Evolutionary conservation across 805 yeast genomes (phyloP), one percentile per base, ranked within the genome.

Genomic region (Yamadazyma paraphyllophila): DNA sequence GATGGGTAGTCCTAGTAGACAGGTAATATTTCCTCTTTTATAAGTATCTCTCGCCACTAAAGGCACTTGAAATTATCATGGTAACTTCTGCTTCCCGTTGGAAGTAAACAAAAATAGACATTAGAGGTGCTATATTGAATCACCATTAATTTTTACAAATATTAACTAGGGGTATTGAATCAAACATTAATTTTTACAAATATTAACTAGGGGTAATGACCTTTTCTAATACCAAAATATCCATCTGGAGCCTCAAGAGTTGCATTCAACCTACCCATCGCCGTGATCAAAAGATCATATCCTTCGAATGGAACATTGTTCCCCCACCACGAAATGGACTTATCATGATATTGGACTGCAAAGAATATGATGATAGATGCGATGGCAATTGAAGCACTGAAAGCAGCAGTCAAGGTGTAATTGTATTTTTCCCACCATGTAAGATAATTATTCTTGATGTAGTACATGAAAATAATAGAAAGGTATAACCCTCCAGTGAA

Each of bases 401-500:
- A 62, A 2, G 78, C 83, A 38, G 82, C 74, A 14, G 82, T 66
- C 39, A 83, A 60, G 30, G 82, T 71, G 57, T 81, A 83, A 59
- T 82, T 83, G 62, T 84, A 84, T 61, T 82, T 83, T 35, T 82
- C 81, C 90, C 85, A 84, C 85, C 85, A 76, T 13, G 70, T 59
- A 39, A 73, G 57, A 60, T 76, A 76, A 52, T 69, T 62, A 44
- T 67, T 64, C 52, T 75, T 74, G 55, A 81, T 64, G 54, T 70
- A 71, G 62, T 71, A 79, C 66, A 80, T 80, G 64, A 83, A 83
- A 2, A 70, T 39, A 48, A 70, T 71, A 2, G 86, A 84, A 34
- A 77, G 43, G 55, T 71, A 71, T 54, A 85, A 74, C 45, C 87
- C 82, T 8, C 82, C 81, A 0, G 90, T 88, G 29, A 59, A 63